Evolutionary conservation across 2,329 filamentous ascomycete genomes (phyloP).

Genomic region (Didymella sp.): DNA sequence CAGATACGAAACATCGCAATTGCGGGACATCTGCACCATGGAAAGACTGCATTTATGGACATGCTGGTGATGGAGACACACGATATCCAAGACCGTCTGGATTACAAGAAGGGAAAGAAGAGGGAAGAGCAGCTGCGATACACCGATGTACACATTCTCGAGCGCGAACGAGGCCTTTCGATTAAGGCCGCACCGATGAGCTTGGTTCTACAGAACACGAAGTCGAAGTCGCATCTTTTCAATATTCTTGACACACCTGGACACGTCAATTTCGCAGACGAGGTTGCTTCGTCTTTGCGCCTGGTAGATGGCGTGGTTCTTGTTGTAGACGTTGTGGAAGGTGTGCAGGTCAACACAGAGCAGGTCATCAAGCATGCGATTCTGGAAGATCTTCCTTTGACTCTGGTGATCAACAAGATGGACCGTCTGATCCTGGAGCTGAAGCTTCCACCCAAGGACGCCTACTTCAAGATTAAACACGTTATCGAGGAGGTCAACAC

Average conservation of each 20-base stretch:
- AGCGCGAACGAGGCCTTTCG: slow-evolving; percentile 87
- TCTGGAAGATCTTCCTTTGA: slow-evolving; percentile 85
- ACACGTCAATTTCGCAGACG: slow-evolving; percentile 98
- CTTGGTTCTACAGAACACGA: slow-evolving; percentile 83
- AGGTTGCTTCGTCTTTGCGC: slow-evolving; percentile 86
- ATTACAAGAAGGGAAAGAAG: slow-evolving; percentile 80
- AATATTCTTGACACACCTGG: slow-evolving; percentile 97
- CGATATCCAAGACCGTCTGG: slow-evolving; percentile 78
- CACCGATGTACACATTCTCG: slow-evolving; percentile 88
- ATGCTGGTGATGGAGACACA: slow-evolving; percentile 98
- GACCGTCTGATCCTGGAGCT: slow-evolving; percentile 93
- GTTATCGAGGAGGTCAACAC: slow-evolving; percentile 99
- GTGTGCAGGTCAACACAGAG: slow-evolving; percentile 98
- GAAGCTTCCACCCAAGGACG: slow-evolving; percentile 90
- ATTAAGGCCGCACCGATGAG: slow-evolving; percentile 96
- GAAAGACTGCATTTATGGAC: slow-evolving; percentile 98
- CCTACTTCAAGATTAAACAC: slow-evolving; percentile 98
- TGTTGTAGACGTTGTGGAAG: slow-evolving; percentile 95
- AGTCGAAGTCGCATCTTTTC: slow-evolving; percentile 92
- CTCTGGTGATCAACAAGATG: slow-evolving; percentile 95
- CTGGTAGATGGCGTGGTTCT: slow-evolving; percentile 91
- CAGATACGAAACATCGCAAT: slow-evolving; percentile 93
- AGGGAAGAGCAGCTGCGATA: slow-evolving; percentile 91
- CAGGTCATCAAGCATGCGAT: slow-evolving; percentile 97
- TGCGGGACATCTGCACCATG: slow-evolving; percentile 92